These are phyloP conservation scores for Teunomyces pallodes DNA, from an alignment of 805 yeast genomes.

Conservation along the genomic window DNA sequence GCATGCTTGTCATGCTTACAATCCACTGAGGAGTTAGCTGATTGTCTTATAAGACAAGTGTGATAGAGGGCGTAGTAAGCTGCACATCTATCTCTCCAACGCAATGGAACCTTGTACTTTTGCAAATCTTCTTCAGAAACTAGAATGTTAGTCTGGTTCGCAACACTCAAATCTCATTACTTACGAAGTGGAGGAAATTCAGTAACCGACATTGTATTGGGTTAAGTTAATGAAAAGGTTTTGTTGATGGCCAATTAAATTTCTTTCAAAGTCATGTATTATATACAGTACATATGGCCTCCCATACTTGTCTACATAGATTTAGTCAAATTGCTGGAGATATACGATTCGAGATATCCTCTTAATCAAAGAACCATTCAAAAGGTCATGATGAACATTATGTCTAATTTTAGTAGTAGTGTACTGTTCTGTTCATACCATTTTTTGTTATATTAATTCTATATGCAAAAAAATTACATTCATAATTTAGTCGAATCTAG, in stretches of 20 bases:
- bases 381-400: too few relatives aligned
- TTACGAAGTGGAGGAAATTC: slow-evolving; percentile 44
- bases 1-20: slow-evolving; percentile 77
- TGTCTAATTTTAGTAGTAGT: too few relatives aligned
- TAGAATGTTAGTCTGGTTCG: slow-evolving; percentile 25
- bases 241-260: slow-evolving; percentile 13
- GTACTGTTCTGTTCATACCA: background rate
- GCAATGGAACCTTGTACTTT: slow-evolving; percentile 70
- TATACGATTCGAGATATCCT: too few relatives aligned
- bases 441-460: background rate
- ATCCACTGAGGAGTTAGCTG: slow-evolving; percentile 44
- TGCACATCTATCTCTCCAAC: slow-evolving; percentile 84
- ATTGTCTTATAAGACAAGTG: slow-evolving; percentile 43
- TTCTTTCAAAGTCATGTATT: slow-evolving; percentile 7
- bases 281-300: slow-evolving; percentile 1
- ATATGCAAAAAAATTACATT: background rate
- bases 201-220: slow-evolving; percentile 31
- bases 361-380: too few relatives aligned
- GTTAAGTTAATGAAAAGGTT: background rate
- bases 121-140: slow-evolving; percentile 85
- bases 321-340: too few relatives aligned
- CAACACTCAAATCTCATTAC: slow-evolving; percentile 13
- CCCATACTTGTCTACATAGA: too few relatives aligned
- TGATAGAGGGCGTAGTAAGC: slow-evolving; percentile 44
- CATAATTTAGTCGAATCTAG: background rate